Base-by-base conservation (phyloP, 1,139 yeast genomes). In the Taphrina pruni region DNA sequence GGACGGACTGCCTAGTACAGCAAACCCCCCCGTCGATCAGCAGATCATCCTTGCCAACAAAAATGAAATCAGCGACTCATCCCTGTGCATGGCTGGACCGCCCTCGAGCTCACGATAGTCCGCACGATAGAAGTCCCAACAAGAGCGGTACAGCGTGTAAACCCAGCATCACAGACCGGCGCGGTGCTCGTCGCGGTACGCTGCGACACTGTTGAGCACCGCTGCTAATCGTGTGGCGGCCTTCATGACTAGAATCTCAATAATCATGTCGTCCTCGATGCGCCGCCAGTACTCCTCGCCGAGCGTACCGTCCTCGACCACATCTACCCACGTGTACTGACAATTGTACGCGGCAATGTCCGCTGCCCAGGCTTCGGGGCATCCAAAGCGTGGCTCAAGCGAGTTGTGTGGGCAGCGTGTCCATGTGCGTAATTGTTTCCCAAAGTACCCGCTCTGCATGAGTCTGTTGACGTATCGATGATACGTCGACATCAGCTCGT, bases 161-260 rank as follows among this genome's bases (percentile, higher is more conserved):
- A 1, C 4, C 20, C 17, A 17, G 17, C 20, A 45, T 45, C 48
- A 45, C 4, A 45, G 20, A 2, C 4, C 48, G 8, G 8, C 8
- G n/a, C 9, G 48, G n/a, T 12, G 20, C 54, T 50, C 58, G 26
- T 54, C 43, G 6, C 58, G 58, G 43, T 35, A 54, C 21, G 36
- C 64, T 11, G 57, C 36, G 17, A 58, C 58, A 14, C 62, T 58
- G 54, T 65, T 65, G 50, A 65, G 54, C 12, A 65, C 58, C 6
- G 65, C 69, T 4, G 69, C 69, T 11, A 65, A 43, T 39, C 69
- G 57, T 35, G 46, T 35, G 26, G 64, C 64, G 4, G 64, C 69
- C 64, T 50, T 65, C 64, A 65, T 65, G 43, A 65, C 58, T 35
- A 55, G 64, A 11, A 39, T 20, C 36, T 65, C 69, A 51, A 58